A percentile compares a stretch with the other conserved stretches of the same genome.
Conservation (phyloP, 1,139 yeast genomes). For the Geotrichum armillariae region DNA sequence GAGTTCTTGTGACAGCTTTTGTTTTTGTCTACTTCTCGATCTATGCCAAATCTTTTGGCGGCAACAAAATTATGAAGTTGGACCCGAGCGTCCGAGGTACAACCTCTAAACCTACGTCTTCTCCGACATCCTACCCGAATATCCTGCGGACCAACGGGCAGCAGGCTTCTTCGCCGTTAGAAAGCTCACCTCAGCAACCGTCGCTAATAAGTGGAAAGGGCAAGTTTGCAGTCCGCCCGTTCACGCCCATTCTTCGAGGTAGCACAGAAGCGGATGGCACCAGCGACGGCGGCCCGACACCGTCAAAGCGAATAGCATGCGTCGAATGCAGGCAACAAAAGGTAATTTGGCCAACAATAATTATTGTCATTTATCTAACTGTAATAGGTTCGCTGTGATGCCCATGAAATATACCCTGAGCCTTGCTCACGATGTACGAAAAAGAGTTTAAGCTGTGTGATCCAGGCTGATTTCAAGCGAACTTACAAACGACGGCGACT, state of each 20-base stretch:
- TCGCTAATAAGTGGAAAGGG: constrained; percentile 1
- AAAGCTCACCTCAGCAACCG: not conserved
- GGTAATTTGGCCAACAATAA: constrained; percentile 33
- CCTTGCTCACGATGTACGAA: constrained; percentile 82
- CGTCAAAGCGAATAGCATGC: constrained; percentile 73
- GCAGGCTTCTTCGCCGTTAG: not conserved
- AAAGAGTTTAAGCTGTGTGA: constrained; percentile 65
- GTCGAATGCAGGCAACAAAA: constrained; percentile 96
- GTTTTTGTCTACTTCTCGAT: not conserved
- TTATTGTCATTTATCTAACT: not conserved
- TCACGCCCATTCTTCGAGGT: not conserved
- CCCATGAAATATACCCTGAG: constrained; percentile 70
- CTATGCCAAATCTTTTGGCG: not conserved
- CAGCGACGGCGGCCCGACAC: not conserved
- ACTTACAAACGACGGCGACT: constrained; percentile 78
- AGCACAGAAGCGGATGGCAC: not conserved
- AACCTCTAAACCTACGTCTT: not conserved
- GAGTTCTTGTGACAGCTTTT: too few species aligned
- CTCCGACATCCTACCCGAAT: not conserved
- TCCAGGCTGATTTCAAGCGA: constrained; percentile 80
- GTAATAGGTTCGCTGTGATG: constrained; percentile 70
- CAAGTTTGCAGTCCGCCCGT: constrained; percentile 4
- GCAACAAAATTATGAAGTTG: not conserved
- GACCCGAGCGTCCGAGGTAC: not conserved
- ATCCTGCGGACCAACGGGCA: not conserved